These are phyloP conservation scores for Penicillium aurantiogriseum DNA, from an alignment of 2,329 filamentous ascomycete genomes.

Conservation along the genomic window DNA sequence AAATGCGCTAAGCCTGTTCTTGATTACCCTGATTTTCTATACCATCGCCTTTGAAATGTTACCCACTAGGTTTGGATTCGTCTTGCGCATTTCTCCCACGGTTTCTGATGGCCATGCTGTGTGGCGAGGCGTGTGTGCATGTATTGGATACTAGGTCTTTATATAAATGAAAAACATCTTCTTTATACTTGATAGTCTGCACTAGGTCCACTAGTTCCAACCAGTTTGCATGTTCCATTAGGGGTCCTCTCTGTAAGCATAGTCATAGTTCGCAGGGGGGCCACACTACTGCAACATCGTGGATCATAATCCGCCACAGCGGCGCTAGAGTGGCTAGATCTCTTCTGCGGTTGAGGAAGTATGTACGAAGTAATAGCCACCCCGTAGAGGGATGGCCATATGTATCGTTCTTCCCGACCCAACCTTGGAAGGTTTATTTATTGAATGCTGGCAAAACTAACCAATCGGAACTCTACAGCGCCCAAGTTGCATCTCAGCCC, in stretches of 20 bases:
- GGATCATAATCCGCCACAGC: slow-evolving; percentile 1
- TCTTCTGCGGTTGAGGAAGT: not conserved
- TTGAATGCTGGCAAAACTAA: not conserved
- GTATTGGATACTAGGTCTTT: slow-evolving; percentile 1
- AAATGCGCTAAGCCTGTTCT: slow-evolving; percentile 26
- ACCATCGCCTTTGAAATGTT: slow-evolving; percentile 21
- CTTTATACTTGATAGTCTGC: not conserved
- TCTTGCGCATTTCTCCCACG: slow-evolving; percentile 9
- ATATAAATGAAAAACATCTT: not conserved
- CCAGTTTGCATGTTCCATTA: not conserved
- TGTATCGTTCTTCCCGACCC: not conserved
- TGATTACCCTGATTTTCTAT: slow-evolving; percentile 23
- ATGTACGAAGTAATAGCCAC: not conserved
- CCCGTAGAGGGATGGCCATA: not conserved
- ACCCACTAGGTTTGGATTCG: slow-evolving; percentile 8
- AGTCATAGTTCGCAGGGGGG: not conserved
- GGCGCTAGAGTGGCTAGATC: slow-evolving; percentile 6
- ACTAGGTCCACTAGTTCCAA: not conserved
- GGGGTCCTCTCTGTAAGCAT: not conserved
- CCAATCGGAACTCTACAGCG: slow-evolving; percentile 7
- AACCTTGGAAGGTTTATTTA: not conserved
- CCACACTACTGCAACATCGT: not conserved
- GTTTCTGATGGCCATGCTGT: slow-evolving; percentile 6
- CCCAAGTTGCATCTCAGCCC: not conserved
- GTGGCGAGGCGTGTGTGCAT: slow-evolving; percentile 6